Conservation (phyloP, 2,329 filamentous ascomycete species). For the Clonostachys rhizophaga region DNA sequence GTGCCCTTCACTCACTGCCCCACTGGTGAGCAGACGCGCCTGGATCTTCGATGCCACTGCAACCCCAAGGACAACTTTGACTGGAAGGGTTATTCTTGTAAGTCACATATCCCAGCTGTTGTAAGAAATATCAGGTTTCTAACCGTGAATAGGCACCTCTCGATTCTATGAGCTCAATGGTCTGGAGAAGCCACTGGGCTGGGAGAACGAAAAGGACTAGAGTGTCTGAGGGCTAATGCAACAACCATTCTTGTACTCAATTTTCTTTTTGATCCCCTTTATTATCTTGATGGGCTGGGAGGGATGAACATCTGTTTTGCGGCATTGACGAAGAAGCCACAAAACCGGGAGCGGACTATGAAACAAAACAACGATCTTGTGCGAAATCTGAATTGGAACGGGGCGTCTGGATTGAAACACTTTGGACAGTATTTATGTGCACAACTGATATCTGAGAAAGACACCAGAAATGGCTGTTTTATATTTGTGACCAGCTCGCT, state of each 20-base stretch:
- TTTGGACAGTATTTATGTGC: neutral
- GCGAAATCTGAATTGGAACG: neutral
- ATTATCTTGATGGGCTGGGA: neutral
- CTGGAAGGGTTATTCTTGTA: conserved; percentile 98
- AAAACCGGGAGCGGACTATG: too few species aligned
- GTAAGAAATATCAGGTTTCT: conserved; percentile 2
- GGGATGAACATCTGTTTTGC: neutral
- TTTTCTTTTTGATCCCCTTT: neutral
- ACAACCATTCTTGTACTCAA: conserved; percentile 2
- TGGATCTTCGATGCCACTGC: conserved; percentile 88
- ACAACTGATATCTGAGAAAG: neutral
- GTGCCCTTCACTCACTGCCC: conserved; percentile 98
- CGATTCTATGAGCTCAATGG: conserved; percentile 82
- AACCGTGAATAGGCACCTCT: conserved; percentile 48
- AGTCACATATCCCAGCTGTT: conserved; percentile 28
- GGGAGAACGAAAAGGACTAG: conserved; percentile 64
- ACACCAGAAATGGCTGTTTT: too few species aligned
- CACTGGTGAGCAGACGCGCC: conserved; percentile 76
- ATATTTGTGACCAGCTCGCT: too few species aligned
- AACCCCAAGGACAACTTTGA: conserved; percentile 98
- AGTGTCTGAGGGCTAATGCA: neutral
- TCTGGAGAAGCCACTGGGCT: conserved; percentile 79
- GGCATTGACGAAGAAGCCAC: neutral
- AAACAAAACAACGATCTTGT: neutral
- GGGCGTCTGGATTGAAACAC: conserved; percentile 3